phyloP scores from a whole-genome alignment of 1,284 basidiomycete species.

The Lentinula novae-zelandiae region DNA sequence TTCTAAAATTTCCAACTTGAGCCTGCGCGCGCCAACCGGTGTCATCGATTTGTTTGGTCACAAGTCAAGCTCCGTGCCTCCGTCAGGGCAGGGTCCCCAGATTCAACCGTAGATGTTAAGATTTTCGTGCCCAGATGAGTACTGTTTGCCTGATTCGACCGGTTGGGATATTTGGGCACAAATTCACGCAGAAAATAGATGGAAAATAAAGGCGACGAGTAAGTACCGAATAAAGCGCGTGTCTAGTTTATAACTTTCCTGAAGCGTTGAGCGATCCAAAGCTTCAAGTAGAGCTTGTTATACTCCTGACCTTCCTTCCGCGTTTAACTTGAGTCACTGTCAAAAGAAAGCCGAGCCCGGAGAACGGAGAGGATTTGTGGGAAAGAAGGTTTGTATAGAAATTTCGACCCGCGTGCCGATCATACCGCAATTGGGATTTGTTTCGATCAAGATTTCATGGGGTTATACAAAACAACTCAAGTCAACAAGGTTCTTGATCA shows the following conservation, averaged over 20 bases:
- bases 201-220: neutral
- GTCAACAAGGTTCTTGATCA: neutral
- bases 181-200: neutral
- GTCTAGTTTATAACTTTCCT: neutral
- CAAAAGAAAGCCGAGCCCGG: neutral
- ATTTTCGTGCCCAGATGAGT: conserved; percentile 3
- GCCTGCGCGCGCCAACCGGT: neutral
- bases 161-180: neutral
- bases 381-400: neutral
- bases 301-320: neutral
- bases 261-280: neutral
- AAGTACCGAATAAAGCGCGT: neutral
- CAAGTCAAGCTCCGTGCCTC: conserved; percentile 4
- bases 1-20: too few relatives aligned
- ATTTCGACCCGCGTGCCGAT: neutral
- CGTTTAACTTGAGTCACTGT: neutral
- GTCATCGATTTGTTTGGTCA: neutral
- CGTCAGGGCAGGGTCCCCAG: neutral
- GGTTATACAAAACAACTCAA: neutral
- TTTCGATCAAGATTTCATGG: conserved; percentile 3
- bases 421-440: conserved; percentile 3
- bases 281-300: neutral
- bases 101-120: neutral
- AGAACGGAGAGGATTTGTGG: neutral
- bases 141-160: neutral